These are phyloP conservation scores for Cucumis hystrix DNA, from an alignment of 306 rosid genomes.

Conservation along the genomic window DNA sequence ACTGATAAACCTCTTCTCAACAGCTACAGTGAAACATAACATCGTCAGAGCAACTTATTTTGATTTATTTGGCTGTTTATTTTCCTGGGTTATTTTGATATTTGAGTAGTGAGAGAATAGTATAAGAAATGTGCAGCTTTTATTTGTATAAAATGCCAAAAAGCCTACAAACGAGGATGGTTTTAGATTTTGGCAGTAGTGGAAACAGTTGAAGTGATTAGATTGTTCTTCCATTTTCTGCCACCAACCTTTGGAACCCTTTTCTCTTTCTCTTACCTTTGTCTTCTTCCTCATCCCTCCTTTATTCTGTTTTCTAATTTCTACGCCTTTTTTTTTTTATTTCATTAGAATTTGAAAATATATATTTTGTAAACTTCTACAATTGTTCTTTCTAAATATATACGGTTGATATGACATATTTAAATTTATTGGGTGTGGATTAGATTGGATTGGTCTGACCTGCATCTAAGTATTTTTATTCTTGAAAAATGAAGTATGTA, in stretches of 20 bases:
- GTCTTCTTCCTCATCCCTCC: background rate
- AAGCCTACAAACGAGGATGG: background rate
- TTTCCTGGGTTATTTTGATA: too few species aligned
- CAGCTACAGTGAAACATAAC: background rate
- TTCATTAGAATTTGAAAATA: too few species aligned
- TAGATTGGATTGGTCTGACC: too few species aligned
- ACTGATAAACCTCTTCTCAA: background rate
- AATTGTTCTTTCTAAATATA: too few species aligned
- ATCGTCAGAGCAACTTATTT: background rate
- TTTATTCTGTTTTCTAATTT: background rate
- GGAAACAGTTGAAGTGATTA: background rate
- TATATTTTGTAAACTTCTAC: too few species aligned
- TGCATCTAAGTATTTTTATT: too few species aligned
- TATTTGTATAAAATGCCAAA: background rate
- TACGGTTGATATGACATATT: too few species aligned
- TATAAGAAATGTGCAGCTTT: background rate
- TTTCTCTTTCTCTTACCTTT: background rate
- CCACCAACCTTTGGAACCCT: background rate
- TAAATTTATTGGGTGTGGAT: too few species aligned
- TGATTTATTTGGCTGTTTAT: background rate
- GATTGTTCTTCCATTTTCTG: slow-evolving; percentile 2
- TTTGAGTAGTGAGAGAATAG: background rate
- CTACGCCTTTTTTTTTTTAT: background rate
- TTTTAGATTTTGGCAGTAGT: background rate
- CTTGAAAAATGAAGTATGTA: too few species aligned